A percentile compares a stretch with the other conserved stretches of the same genome.
phyloP scores from a whole-genome alignment of 768 basidiomycete species.

The Mycena filopes region DNA sequence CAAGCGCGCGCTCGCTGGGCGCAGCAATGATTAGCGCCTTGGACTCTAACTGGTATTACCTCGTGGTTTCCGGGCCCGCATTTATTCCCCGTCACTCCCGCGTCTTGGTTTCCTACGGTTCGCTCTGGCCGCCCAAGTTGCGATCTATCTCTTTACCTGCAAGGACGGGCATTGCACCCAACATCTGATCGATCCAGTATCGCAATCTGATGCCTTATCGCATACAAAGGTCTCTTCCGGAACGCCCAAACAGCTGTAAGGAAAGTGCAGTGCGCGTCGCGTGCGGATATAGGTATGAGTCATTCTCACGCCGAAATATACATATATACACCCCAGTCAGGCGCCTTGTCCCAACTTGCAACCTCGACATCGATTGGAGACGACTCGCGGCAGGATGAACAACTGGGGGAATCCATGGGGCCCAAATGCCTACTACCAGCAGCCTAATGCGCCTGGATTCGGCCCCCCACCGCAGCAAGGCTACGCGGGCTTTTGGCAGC shows the following conservation, averaged over 20 bases:
- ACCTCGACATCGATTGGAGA: conserved; percentile 17
- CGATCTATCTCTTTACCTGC: no score
- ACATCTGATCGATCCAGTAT: not conserved
- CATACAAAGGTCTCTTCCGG: not conserved
- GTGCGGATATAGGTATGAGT: conserved; percentile 16
- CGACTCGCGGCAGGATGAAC: not conserved
- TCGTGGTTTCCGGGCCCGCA: no score
- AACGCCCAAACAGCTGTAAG: conserved; percentile 8
- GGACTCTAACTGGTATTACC: no score
- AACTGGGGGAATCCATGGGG: conserved; percentile 29
- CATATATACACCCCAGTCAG: conserved; percentile 2
- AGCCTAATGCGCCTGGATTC: conserved; percentile 16
- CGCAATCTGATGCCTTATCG: conserved; percentile 19
- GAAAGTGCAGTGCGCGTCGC: conserved; percentile 3
- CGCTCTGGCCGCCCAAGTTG: no score
- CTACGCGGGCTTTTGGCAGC: conserved; percentile 25
- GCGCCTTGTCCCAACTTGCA: conserved; percentile 15
- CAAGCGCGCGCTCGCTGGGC: no score
- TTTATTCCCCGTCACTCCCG: no score
- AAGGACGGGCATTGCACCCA: no score
- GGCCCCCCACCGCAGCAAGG: not conserved
- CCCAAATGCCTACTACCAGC: conserved; percentile 19
- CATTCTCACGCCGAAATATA: conserved; percentile 26
- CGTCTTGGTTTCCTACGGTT: no score
- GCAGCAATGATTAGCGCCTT: no score